Evolutionary conservation across 345 rosid genomes (phyloP), one percentile per base, ranked within the genome.

Genomic region (Schrenkiella parvula): DNA sequence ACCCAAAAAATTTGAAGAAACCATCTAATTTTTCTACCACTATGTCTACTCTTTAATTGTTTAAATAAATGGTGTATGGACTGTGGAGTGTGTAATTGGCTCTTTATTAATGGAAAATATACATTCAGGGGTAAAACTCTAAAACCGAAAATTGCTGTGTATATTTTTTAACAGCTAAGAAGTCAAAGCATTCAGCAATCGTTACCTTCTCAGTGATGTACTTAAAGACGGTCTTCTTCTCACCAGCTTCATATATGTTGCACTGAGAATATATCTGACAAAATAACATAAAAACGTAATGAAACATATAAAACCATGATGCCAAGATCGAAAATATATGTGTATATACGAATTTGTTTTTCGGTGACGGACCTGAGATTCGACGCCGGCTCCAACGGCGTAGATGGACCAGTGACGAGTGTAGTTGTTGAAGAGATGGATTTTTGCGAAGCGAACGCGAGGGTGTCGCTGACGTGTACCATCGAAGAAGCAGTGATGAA

Each of bases 401-500:
- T 95, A 95, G 55, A 95, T 86, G 35, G 89, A 86, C 99, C 97
- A 90, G 72, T 86, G 76, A 74, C 95, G 83, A 69, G 95, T 89
- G 71, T 92, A 92, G 78, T 89, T 95, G 77, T 95, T 92, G 70
- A 81, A 89, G 63, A 95, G 74, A 86, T 92, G 97, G 39, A 95
- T 86, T 82, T 86, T 92, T 1, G 80, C 99, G 48, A 77, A 95
- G 74, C 98, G 84, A 75, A 92, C 92, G 23, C 96, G 99, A 76
- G 99, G 99, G 53, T 92, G 99, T 26, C 92, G 82, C 71, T 92
- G 98, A 18, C 89, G 78, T 38, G 98, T 95, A 38, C 91, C 92
- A 61, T 90, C 88, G 3, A 95, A 95, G 73, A 95, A 95, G 64
- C 98, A 95, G 79, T 90, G 99, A 74, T 95, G 99, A 72, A 92